A percentile compares a stretch with the other conserved stretches of the same genome.
Evolutionary conservation across 345 rosid species (phyloP).

Genomic region (Ailanthus altissimus): DNA sequence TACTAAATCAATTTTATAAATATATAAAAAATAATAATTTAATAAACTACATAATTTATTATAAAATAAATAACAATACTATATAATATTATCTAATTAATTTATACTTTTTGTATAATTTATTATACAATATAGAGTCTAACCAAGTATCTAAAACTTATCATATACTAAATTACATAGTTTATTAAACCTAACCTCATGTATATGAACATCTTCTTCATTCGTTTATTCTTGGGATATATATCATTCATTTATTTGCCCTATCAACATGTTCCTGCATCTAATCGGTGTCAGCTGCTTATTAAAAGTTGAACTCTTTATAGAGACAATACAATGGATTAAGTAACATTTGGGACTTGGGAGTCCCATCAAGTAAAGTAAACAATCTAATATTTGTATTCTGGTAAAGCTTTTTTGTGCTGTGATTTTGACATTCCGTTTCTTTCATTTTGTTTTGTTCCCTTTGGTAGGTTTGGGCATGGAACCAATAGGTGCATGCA

Average conservation of each 20-base stretch:
- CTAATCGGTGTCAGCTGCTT: slow-evolving; percentile 22
- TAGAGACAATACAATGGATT: slow-evolving; percentile 8
- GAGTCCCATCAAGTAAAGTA: background rate
- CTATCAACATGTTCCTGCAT: background rate
- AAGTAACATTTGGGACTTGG: slow-evolving; percentile 7
- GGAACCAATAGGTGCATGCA: slow-evolving; percentile 27
- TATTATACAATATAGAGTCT: no score
- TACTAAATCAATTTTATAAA: no score
- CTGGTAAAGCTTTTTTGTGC: background rate
- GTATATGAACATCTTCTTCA: background rate
- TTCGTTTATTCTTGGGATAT: background rate
- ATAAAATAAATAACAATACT: no score
- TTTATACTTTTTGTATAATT: no score
- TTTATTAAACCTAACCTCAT: no score
- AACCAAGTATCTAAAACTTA: no score
- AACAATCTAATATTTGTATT: background rate
- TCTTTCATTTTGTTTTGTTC: slow-evolving; percentile 23
- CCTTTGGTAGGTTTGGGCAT: slow-evolving; percentile 13
- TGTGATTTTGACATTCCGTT: slow-evolving; percentile 15
- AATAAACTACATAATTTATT: no score
- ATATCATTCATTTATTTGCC: slow-evolving; percentile 4
- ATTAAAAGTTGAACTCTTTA: slow-evolving; percentile 14
- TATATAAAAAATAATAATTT: no score
- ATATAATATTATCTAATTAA: no score
- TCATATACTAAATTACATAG: no score